Evolutionary conservation across 2,329 filamentous ascomycete genomes (phyloP), one percentile per base, ranked within the genome.

Genomic region (Diaporthe ampelina): DNA sequence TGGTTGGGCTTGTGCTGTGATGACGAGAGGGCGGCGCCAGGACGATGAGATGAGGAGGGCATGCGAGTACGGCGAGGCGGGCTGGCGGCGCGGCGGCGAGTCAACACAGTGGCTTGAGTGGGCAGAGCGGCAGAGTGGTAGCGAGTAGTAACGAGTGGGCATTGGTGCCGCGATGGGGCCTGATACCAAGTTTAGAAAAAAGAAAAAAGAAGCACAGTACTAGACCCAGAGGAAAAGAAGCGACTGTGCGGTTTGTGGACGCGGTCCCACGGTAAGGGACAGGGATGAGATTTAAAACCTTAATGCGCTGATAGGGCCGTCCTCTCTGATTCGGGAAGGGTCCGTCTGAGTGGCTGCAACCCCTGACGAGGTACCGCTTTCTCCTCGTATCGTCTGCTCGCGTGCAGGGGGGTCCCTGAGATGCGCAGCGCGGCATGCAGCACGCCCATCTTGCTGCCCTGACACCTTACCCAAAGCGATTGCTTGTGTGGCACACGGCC

Each of bases 281-380:
- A 70, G 72, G 48, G 43, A 40, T 73, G 13, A 58, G 72, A 63
- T 52, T 24, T 52, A 74, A 68, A 75, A 75, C 74, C 74, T 75
- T 75, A 74, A 71, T 73, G 71, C 59, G 67, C 65, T 70, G 71
- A 75, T 75, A 74, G 74, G 70, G 59, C 70, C 29, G 72, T 61
- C 24, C 32, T 50, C 45, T 17, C 56, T 57, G 35, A 54, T 71
- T 71, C 57, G 32, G 72, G 65, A 63, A 52, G 63, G 24, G 17
- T 54, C 40, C 43, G 57, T 54, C 65, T 70, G 43, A 74, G 72
- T 72, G 72, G 72, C 69, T 54, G 61, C 56, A 15, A 17, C 61
- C 57, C 67, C 67, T 68, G 54, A 48, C 54, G n/a, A 52, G 45
- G 71, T 48, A 50, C 74, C 74, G 67, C 74, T 37, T 68, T 40